These are phyloP conservation scores for Reutealis trisperma DNA, from an alignment of 345 rosid genomes.

Conservation along the genomic window DNA sequence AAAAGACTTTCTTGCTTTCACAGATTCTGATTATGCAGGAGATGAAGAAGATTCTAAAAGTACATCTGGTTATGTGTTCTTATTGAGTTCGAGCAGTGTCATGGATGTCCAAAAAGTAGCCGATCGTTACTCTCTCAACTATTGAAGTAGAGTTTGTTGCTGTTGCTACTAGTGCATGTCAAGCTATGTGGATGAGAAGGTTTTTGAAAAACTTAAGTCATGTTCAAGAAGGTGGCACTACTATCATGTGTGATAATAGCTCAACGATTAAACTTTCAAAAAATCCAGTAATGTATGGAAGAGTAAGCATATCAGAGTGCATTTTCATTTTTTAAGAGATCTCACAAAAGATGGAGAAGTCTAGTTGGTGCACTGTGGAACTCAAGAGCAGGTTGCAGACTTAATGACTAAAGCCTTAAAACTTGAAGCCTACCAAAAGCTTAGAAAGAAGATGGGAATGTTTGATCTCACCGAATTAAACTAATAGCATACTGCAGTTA, in stretches of 20 bases:
- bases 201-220: too few relatives aligned
- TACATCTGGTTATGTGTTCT: slow-evolving; percentile 7
- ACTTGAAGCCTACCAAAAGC: too few relatives aligned
- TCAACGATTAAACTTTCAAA: not conserved
- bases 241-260: not conserved
- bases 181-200: not conserved
- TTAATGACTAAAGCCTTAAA: too few relatives aligned
- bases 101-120: not conserved
- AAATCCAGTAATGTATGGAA: not conserved
- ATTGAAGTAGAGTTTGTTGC: not conserved
- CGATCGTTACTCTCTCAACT: not conserved
- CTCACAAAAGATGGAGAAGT: too few relatives aligned
- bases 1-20: not conserved
- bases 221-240: not conserved
- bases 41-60: not conserved
- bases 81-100: not conserved
- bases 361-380: too few relatives aligned
- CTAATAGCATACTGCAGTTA: too few relatives aligned
- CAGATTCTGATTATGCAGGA: not conserved
- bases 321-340: too few relatives aligned
- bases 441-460: too few relatives aligned
- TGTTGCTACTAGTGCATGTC: not conserved
- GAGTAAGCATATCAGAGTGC: not conserved
- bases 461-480: too few relatives aligned
- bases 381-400: too few relatives aligned